phyloP scores from a whole-genome alignment of 2,329 filamentous ascomycete species.

The Aspergillus oerlinghausenensis region DNA sequence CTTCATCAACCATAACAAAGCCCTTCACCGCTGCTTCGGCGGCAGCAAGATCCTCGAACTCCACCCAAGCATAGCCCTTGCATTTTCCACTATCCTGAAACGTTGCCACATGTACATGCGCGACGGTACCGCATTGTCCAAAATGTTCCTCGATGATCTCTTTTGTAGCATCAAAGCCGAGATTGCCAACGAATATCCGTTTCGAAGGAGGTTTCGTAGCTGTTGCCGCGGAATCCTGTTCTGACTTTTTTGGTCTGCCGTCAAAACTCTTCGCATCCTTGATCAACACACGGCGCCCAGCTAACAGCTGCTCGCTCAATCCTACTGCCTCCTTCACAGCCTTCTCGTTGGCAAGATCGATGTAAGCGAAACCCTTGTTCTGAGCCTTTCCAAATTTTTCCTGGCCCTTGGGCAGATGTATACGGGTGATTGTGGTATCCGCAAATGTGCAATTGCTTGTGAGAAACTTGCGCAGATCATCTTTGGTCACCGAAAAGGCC shows the following conservation, averaged over 20 bases:
- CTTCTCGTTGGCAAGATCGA: slow-evolving; percentile 72
- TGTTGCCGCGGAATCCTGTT: slow-evolving; percentile 31
- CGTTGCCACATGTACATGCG: slow-evolving; percentile 81
- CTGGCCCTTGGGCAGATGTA: slow-evolving; percentile 67
- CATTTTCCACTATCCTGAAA: slow-evolving; percentile 98
- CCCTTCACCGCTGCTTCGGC: slow-evolving; percentile 76
- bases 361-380: slow-evolving; percentile 95
- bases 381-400: slow-evolving; percentile 52
- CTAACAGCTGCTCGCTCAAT: slow-evolving; percentile 76
- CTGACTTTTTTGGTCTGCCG: slow-evolving; percentile 71
- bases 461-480: slow-evolving; percentile 75
- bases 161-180: slow-evolving; percentile 75
- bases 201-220: slow-evolving; percentile 65
- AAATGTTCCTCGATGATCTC: slow-evolving; percentile 80
- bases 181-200: slow-evolving; percentile 83
- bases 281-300: slow-evolving; percentile 78
- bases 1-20: slow-evolving; percentile 61
- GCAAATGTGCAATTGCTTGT: slow-evolving; percentile 63
- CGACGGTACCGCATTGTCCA: slow-evolving; percentile 74
- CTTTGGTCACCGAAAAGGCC: slow-evolving; percentile 72
- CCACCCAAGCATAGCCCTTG: slow-evolving; percentile 95
- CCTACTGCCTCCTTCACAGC: slow-evolving; percentile 73
- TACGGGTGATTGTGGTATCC: slow-evolving; percentile 70
- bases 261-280: slow-evolving; percentile 89
- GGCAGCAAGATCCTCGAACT: slow-evolving; percentile 73